phyloP scores from a whole-genome alignment of 352 stramenopile genomes.

The Achlya hypogyna region DNA sequence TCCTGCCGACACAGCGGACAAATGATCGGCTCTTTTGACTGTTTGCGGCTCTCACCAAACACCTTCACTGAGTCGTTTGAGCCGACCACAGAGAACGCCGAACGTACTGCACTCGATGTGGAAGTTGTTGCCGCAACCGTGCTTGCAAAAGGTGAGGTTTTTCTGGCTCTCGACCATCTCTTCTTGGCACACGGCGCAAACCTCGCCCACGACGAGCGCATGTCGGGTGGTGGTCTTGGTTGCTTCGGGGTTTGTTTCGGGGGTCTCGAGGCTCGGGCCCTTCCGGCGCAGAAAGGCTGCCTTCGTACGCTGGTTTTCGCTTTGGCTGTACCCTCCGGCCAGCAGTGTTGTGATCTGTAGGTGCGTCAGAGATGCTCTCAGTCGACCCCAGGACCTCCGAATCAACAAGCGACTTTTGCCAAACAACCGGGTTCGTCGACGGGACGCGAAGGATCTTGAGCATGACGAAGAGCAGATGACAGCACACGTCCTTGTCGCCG shows the following conservation, averaged over 20 bases:
- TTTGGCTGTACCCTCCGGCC: constrained; percentile 4
- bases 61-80: constrained; percentile 48
- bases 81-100: neutral
- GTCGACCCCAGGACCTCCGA: constrained; percentile 36
- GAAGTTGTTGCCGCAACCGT: constrained; percentile 71
- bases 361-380: too few species aligned
- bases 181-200: constrained; percentile 79
- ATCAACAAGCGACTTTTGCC: constrained; percentile 79
- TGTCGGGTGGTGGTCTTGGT: constrained; percentile 26
- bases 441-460: constrained; percentile 76
- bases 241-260: constrained; percentile 24
- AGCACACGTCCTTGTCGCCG: constrained; percentile 61
- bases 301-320: neutral
- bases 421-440: constrained; percentile 53
- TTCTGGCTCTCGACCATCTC: constrained; percentile 50
- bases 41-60: constrained; percentile 64
- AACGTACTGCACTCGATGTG: constrained; percentile 57
- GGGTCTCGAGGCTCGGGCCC: constrained; percentile 8
- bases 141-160: constrained; percentile 61
- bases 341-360: constrained; percentile 3
- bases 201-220: constrained; percentile 57
- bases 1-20: constrained; percentile 77
- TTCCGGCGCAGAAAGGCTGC: constrained; percentile 10
- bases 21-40: constrained; percentile 78
- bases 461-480: constrained; percentile 82